These are phyloP conservation scores for Oleoguttula mirabilis DNA, from an alignment of 495 filamentous ascomycete genomes.

Conservation along the genomic window DNA sequence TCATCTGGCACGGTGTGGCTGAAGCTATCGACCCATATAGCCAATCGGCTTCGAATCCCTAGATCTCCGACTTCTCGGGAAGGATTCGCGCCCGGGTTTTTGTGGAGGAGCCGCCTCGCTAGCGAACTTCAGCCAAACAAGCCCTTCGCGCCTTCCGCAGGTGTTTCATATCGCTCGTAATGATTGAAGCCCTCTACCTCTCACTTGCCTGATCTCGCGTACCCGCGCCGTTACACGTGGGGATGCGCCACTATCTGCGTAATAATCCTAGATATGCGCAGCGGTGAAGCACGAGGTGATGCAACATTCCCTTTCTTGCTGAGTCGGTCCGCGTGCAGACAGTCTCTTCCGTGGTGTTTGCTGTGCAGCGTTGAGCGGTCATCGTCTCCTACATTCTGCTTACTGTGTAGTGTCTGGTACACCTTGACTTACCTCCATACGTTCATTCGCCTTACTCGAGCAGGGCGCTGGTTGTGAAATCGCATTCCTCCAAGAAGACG, in stretches of 20 bases:
- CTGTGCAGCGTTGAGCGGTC: background rate
- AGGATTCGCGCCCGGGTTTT: too few species aligned
- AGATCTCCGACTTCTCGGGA: too few species aligned
- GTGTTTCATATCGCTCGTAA: conserved; percentile 2
- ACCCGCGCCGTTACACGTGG: background rate
- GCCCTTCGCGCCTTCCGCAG: too few species aligned
- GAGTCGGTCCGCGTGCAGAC: too few species aligned
- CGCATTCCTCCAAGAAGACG: background rate
- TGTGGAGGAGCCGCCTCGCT: too few species aligned
- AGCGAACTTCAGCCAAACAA: too few species aligned
- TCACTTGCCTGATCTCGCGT: conserved; percentile 4
- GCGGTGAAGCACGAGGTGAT: background rate
- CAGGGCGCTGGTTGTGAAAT: background rate
- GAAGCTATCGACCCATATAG: too few species aligned
- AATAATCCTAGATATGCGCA: background rate
- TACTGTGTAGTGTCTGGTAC: conserved; percentile 4
- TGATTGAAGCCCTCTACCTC: background rate
- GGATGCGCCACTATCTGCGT: background rate
- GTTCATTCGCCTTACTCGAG: background rate
- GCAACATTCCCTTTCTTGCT: background rate
- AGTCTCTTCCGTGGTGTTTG: background rate
- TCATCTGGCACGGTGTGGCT: too few species aligned
- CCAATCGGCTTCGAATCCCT: too few species aligned
- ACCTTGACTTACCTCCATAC: background rate
- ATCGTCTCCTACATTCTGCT: background rate